Percentiles rank a stretch among this genome's conserved stretches.
Conservation (phyloP, 139 green algal genomes). For the Tetraselmis striata region DNA sequence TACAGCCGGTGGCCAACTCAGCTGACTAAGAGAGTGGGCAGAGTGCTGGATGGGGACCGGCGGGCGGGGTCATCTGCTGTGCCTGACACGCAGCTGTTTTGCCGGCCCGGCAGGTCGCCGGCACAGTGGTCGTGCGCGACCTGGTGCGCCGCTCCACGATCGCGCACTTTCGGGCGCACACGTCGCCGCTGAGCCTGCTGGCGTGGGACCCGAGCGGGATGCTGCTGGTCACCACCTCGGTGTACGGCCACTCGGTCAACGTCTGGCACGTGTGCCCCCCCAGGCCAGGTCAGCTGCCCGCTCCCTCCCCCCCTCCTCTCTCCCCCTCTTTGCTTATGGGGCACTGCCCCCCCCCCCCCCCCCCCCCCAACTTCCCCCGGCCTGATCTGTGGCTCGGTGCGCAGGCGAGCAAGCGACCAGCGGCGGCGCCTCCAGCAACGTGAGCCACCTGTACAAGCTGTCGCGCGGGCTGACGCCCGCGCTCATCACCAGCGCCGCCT, state of each 20-base stretch:
- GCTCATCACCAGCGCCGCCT: slow-evolving; percentile 46
- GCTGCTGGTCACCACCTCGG: slow-evolving; percentile 49
- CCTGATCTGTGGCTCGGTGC: slow-evolving; percentile 12
- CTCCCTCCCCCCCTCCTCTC: not conserved
- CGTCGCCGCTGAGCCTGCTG: slow-evolving; percentile 30
- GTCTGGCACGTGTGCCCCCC: slow-evolving; percentile 31
- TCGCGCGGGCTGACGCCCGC: slow-evolving; percentile 60
- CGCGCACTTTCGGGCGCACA: slow-evolving; percentile 52
- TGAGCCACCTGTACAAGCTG: slow-evolving; percentile 51
- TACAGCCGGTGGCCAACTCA: no score
- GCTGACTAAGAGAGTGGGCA: no score
- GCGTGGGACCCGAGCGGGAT: slow-evolving; percentile 46
- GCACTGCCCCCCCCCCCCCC: not conserved
- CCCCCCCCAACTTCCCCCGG: no score
- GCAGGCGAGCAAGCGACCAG: slow-evolving; percentile 14
- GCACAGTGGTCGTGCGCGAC: slow-evolving; percentile 51
- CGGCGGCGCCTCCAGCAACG: slow-evolving; percentile 30
- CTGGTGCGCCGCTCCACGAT: slow-evolving; percentile 32
- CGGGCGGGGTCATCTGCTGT: no score
- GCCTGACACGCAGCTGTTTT: no score
- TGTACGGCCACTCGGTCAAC: slow-evolving; percentile 49
- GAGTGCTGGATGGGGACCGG: no score
- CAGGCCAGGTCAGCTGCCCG: not conserved
- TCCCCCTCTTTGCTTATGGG: slow-evolving; percentile 2
- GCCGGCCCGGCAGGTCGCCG: slow-evolving; percentile 17